These are phyloP conservation scores for Verticillium alfalfae DNA, from an alignment of 2,329 filamentous ascomycete genomes.

Conservation along the genomic window DNA sequence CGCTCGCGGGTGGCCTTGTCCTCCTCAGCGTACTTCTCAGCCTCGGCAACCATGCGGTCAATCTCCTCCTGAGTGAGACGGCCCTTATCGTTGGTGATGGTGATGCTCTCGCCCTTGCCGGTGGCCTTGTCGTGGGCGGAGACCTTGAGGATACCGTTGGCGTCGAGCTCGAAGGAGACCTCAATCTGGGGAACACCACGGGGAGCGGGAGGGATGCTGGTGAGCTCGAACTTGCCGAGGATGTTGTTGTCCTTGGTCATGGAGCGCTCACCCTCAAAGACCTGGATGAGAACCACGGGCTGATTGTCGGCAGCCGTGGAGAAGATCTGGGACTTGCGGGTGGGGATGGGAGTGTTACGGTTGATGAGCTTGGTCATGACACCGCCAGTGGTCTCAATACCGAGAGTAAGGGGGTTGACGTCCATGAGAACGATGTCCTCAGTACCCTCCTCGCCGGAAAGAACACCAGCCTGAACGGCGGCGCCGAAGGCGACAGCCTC, in stretches of 20 bases:
- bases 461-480: constrained; percentile 92
- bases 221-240: constrained; percentile 97
- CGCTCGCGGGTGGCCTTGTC: constrained; percentile 97
- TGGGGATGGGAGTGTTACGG: constrained; percentile 91
- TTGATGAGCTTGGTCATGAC: constrained; percentile 97
- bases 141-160: constrained; percentile 97
- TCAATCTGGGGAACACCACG: constrained; percentile 98
- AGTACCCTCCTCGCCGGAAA: constrained; percentile 81
- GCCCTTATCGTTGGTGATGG: constrained; percentile 99
- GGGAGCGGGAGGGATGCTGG: constrained; percentile 88
- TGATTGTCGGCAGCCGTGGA: constrained; percentile 96
- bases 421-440: constrained; percentile 88
- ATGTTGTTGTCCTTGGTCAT: constrained; percentile 97
- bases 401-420: constrained; percentile 87
- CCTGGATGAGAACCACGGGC: constrained; percentile 90
- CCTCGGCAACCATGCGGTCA: constrained; percentile 97
- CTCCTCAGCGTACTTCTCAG: constrained; percentile 98
- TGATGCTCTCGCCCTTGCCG: constrained; percentile 95
- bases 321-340: constrained; percentile 97
- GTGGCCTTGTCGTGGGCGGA: constrained; percentile 96
- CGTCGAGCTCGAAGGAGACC: constrained; percentile 95
- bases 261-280: constrained; percentile 88
- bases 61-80: constrained; percentile 95
- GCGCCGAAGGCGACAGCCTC: constrained; percentile 98
- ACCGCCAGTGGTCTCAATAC: constrained; percentile 95